Evolutionary conservation across 352 stramenopile species (phyloP).

Genomic region (Plasmopara muralis): DNA sequence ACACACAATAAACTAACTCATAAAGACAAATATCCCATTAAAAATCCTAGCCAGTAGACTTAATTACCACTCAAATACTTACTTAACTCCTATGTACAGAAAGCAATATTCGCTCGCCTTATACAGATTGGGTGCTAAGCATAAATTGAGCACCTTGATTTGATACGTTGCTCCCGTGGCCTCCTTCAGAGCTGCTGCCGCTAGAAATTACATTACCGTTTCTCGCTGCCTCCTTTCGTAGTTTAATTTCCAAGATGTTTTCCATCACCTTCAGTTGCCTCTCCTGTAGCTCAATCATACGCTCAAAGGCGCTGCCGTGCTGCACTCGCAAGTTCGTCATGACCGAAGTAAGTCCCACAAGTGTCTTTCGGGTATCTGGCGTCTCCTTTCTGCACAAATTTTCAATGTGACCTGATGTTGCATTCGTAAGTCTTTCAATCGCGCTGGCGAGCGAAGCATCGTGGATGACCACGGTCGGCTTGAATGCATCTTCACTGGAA

Average conservation of each 20-base stretch:
- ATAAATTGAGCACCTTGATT: background rate
- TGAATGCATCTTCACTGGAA: constrained; percentile 31
- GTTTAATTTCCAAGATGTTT: constrained; percentile 44
- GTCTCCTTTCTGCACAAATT: constrained; percentile 30
- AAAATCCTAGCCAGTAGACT: no score
- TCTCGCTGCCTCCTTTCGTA: constrained; percentile 27
- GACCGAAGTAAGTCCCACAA: constrained; percentile 35
- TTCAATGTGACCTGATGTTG: constrained; percentile 47
- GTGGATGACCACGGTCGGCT: constrained; percentile 45
- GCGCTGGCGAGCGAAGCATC: constrained; percentile 51
- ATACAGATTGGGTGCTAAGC: background rate
- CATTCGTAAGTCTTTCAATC: constrained; percentile 55
- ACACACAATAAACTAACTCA: background rate
- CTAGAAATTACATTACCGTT: constrained; percentile 6
- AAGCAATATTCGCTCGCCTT: no score
- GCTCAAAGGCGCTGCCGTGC: constrained; percentile 34
- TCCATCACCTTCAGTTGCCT: constrained; percentile 64
- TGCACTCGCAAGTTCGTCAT: constrained; percentile 51
- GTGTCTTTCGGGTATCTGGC: constrained; percentile 17
- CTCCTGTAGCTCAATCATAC: constrained; percentile 59
- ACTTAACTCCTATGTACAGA: no score
- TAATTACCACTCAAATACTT: no score
- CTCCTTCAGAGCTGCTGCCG: constrained; percentile 6
- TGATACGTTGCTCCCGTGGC: background rate
- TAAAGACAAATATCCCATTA: no score